A percentile compares a stretch with the other conserved stretches of the same genome.
phyloP scores from a whole-genome alignment of 2,329 filamentous ascomycete genomes.

The Colletotrichum horii region DNA sequence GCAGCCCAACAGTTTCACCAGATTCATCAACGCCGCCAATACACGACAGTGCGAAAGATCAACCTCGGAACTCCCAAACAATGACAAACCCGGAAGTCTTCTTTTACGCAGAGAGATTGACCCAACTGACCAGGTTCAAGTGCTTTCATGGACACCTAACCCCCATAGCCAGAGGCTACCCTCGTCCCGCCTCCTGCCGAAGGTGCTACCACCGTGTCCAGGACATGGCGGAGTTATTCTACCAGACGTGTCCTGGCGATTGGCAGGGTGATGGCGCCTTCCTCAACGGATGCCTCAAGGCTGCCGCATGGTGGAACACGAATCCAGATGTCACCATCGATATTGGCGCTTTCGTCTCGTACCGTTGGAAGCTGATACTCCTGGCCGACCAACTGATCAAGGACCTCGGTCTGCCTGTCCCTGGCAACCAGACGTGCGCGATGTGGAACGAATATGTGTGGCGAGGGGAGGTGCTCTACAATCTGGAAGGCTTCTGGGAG shows the following conservation, averaged over 20 bases:
- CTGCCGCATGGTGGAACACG: not conserved
- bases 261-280: not conserved
- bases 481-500: not conserved
- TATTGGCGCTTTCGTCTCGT: not conserved
- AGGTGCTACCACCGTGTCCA: not conserved
- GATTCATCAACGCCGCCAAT: not conserved
- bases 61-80: not conserved
- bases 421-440: not conserved
- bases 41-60: not conserved
- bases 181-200: not conserved
- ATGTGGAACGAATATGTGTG: not conserved
- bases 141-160: not conserved
- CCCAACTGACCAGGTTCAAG: not conserved
- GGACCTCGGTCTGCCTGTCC: not conserved
- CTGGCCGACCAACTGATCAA: not conserved
- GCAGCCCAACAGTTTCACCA: not conserved
- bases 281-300: not conserved
- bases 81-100: not conserved
- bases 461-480: not conserved
- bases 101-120: not conserved
- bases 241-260: not conserved
- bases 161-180: not conserved
- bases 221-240: not conserved
- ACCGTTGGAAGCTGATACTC: not conserved
- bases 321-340: not conserved